These are phyloP conservation scores for Fusarium decemcellulare DNA, from an alignment of 2,329 filamentous ascomycete genomes.

Conservation along the genomic window DNA sequence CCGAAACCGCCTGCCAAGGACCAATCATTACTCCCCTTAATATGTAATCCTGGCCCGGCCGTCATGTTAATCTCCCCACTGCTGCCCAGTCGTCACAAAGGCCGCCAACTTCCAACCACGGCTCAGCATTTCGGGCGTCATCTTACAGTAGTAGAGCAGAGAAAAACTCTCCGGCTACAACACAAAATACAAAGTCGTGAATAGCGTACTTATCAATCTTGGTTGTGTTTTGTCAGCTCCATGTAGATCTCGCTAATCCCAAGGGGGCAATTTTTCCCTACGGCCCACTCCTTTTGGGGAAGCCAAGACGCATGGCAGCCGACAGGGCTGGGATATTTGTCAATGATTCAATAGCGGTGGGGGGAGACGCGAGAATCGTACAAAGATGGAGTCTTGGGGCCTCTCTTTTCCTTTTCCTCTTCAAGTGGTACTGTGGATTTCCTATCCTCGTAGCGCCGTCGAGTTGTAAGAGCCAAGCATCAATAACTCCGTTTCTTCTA, in stretches of 20 bases:
- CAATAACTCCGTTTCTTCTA: background rate
- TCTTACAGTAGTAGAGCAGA: conserved; percentile 9
- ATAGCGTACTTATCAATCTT: background rate
- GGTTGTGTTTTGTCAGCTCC: conserved; percentile 29
- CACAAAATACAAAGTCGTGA: background rate
- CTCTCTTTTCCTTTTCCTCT: conserved; percentile 7
- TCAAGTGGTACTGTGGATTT: background rate
- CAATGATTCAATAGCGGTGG: conserved; percentile 16
- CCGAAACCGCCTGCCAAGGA: no score
- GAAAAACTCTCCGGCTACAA: conserved; percentile 22
- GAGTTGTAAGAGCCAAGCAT: background rate
- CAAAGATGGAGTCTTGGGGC: conserved; percentile 15
- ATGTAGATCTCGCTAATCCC: conserved; percentile 17
- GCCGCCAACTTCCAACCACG: conserved; percentile 8
- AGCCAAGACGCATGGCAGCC: conserved; percentile 20
- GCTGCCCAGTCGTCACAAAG: conserved; percentile 11
- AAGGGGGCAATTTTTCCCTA: conserved; percentile 23
- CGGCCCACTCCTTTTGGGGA: conserved; percentile 25
- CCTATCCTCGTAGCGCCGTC: background rate
- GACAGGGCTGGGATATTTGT: background rate
- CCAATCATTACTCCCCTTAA: background rate
- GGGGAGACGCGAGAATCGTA: conserved; percentile 19
- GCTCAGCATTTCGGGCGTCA: conserved; percentile 27
- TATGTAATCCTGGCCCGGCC: conserved; percentile 10
- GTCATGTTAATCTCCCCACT: background rate